These are phyloP conservation scores for Coffea eugenioides DNA, from an alignment of 257 asterid genomes.

Conservation along the genomic window DNA sequence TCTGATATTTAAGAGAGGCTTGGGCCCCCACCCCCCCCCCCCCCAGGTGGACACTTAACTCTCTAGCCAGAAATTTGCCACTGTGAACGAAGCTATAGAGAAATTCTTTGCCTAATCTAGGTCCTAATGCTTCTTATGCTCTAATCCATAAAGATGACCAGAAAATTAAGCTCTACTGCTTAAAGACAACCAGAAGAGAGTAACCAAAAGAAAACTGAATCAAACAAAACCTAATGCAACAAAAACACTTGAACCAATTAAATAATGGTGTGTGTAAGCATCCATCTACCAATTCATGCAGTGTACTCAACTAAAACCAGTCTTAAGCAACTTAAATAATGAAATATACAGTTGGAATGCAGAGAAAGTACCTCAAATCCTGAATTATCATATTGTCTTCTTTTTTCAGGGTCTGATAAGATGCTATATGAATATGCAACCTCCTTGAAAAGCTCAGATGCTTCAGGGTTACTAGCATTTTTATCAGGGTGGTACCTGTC, in stretches of 20 bases:
- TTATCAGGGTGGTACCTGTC: constrained; percentile 99
- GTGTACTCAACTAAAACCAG: not conserved
- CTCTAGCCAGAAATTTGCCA: not conserved
- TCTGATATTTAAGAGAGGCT: too few species aligned
- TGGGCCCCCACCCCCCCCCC: too few species aligned
- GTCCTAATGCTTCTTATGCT: not conserved
- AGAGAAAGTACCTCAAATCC: constrained; percentile 82
- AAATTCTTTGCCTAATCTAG: too few species aligned
- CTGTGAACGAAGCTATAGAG: too few species aligned
- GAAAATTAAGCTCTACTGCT: not conserved
- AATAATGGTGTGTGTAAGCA: not conserved
- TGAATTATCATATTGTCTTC: constrained; percentile 83
- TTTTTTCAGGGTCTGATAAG: constrained; percentile 93
- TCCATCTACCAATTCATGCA: not conserved
- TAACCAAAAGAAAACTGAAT: not conserved
- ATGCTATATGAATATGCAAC: constrained; percentile 98
- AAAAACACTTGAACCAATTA: not conserved
- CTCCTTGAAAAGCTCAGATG: constrained; percentile 95
- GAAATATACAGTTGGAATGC: not conserved
- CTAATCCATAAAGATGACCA: not conserved
- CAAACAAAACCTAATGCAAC: not conserved
- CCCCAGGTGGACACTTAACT: not conserved
- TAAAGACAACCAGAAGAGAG: not conserved
- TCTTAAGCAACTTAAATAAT: not conserved
- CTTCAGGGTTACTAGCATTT: constrained; percentile 97